A percentile compares a stretch with the other conserved stretches of the same genome.
phyloP scores from a whole-genome alignment of 345 rosid species.

The Clarkia xantiana region DNA sequence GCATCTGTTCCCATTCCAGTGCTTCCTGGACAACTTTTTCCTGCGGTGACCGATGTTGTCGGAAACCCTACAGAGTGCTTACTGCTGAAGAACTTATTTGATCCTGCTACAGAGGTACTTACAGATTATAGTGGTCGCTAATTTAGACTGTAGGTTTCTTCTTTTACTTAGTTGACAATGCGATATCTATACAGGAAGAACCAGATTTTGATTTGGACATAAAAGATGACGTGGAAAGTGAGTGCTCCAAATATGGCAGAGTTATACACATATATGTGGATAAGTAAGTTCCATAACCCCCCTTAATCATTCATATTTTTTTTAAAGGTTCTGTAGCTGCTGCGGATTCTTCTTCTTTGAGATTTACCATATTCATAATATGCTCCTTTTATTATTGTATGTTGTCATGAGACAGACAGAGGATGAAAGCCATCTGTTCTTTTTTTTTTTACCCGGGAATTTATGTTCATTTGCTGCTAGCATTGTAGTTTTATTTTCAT shows the following conservation, averaged over 20 bases:
- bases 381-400: too few relatives aligned
- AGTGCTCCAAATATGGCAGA: conserved; percentile 70
- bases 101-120: conserved; percentile 74
- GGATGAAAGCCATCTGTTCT: too few relatives aligned
- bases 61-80: conserved; percentile 82
- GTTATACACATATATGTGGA: conserved; percentile 77
- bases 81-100: conserved; percentile 84
- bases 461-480: too few relatives aligned
- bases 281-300: conserved; percentile 40
- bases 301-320: too few relatives aligned
- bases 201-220: conserved; percentile 72
- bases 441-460: too few relatives aligned
- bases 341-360: background rate
- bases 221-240: conserved; percentile 64
- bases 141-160: background rate
- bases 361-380: too few relatives aligned
- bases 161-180: background rate
- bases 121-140: background rate
- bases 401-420: too few relatives aligned
- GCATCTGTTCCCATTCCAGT: conserved; percentile 34
- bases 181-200: conserved; percentile 40
- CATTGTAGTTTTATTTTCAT: too few relatives aligned
- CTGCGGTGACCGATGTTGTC: conserved; percentile 38
- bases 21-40: conserved; percentile 36
- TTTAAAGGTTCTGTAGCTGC: background rate